Conservation (phyloP, 2,329 filamentous ascomycete species). For the Dothideomycetes sp. region DNA sequence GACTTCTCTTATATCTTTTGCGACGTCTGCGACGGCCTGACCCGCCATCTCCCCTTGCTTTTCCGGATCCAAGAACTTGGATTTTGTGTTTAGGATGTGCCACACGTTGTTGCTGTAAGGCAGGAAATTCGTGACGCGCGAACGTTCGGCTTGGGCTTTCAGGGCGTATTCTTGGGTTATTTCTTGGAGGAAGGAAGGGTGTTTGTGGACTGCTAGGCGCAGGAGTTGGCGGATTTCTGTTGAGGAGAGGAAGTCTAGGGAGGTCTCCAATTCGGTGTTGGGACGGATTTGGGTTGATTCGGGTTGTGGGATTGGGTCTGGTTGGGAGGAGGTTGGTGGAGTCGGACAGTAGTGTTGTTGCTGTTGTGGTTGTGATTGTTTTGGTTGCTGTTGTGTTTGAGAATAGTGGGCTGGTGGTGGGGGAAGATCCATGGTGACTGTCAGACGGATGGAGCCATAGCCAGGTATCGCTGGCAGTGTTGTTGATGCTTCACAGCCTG, state of each 20-base stretch:
- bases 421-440: conserved; percentile 5
- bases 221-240: conserved; percentile 3
- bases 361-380: background rate
- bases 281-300: too few species aligned
- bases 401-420: background rate
- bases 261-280: background rate
- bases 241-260: background rate
- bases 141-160: background rate
- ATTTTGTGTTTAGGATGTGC: conserved; percentile 2
- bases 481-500: too few species aligned
- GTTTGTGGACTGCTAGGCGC: background rate
- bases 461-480: background rate
- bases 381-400: too few species aligned
- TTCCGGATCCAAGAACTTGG: too few species aligned
- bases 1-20: background rate
- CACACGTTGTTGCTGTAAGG: conserved; percentile 9
- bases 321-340: too few species aligned
- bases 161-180: background rate
- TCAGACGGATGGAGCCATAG: conserved; percentile 1
- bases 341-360: too few species aligned
- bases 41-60: background rate
- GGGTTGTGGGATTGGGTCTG: too few species aligned
- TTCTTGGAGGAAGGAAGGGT: background rate
- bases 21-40: background rate
- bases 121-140: background rate